Conservation (phyloP, 1,139 yeast species). For the Geotrichum europaeum region DNA sequence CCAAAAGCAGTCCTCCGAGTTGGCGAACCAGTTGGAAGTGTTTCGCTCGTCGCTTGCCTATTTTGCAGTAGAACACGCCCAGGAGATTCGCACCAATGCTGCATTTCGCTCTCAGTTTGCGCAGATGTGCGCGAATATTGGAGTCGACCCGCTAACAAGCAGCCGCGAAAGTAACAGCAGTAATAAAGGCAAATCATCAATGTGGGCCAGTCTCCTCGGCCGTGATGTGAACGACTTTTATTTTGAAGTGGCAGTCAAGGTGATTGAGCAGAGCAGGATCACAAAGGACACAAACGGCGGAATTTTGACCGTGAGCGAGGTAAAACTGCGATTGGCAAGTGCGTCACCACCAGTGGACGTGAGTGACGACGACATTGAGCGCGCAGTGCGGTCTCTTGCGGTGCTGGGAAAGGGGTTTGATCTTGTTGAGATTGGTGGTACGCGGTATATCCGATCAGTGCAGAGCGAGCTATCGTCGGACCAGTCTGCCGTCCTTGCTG, state of each 20-base stretch:
- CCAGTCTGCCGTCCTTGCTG: constrained; percentile 62
- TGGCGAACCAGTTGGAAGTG: constrained; percentile 36
- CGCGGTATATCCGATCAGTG: constrained; percentile 42
- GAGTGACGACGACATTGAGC: constrained; percentile 44
- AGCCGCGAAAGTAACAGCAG: constrained; percentile 31
- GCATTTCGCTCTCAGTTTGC: constrained; percentile 67
- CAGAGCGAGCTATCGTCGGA: constrained; percentile 55
- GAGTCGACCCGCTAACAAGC: constrained; percentile 71
- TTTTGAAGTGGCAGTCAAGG: constrained; percentile 61
- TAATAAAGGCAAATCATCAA: constrained; percentile 29
- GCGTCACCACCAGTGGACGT: constrained; percentile 34
- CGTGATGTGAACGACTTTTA: constrained; percentile 49
- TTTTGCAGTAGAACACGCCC: constrained; percentile 47
- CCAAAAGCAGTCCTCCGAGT: constrained; percentile 33
- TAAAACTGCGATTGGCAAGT: constrained; percentile 37
- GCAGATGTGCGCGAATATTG: constrained; percentile 68
- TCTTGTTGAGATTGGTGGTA: constrained; percentile 38
- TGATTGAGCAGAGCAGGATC: constrained; percentile 67
- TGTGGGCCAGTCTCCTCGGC: constrained; percentile 37
- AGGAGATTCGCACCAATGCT: constrained; percentile 57
- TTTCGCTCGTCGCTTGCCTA: constrained; percentile 36
- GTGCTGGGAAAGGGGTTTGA: constrained; percentile 46
- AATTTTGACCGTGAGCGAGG: constrained; percentile 57
- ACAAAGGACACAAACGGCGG: constrained; percentile 79
- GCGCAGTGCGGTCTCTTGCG: constrained; percentile 41